Evolutionary conservation across 371 early-diverging fungal genomes (phyloP), one percentile per base, ranked within the genome.

Genomic region (Mortierella sp.): DNA sequence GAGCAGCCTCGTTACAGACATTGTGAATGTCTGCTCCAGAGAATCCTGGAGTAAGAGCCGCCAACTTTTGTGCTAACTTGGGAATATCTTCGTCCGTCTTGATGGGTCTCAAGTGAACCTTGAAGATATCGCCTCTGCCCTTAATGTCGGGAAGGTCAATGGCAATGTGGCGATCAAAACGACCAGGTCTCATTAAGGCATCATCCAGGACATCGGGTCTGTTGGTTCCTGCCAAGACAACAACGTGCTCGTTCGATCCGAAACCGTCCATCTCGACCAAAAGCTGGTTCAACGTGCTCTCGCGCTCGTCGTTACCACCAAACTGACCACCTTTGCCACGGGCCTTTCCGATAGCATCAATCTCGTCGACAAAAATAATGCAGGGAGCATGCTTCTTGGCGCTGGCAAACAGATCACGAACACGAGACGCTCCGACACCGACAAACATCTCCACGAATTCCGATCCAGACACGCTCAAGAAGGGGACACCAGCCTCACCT

Each of bases 361-460:
- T 99, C 91, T 99, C 99, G 86, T 99, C 99, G 53, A 99, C 97
- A 87, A 99, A 99, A 76, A 99, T 96, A 80, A 99, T 99, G 89
- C 98, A 98, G 5, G 99, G 99, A 0, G 99, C 94, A 78, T 97
- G 93, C 91, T 98, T 98, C 90, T 98, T 97, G 57, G 99, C 99
- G 40, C 93, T 97, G 5, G 96, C 93, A 91, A 99, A 99, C 84
- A 99, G 87, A 88, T 99, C 99, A 57, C 99, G 95, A 6, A 99
- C 98, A 71, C 99, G 94, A 21, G 97, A 96, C 5, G 99, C 96
- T 61, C 99, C 99, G 14, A 99, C 99, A 88, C 99, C 99, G 28
- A 99, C 99, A 96, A 99, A 99, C 99, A 99, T 99, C 89, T 99
- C 99, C 40, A 99, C 97, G 86, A 99, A 99, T 88, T 99, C 99